Evolutionary conservation across 768 basidiomycete genomes (phyloP).

Genomic region (Cubamyces sp.): DNA sequence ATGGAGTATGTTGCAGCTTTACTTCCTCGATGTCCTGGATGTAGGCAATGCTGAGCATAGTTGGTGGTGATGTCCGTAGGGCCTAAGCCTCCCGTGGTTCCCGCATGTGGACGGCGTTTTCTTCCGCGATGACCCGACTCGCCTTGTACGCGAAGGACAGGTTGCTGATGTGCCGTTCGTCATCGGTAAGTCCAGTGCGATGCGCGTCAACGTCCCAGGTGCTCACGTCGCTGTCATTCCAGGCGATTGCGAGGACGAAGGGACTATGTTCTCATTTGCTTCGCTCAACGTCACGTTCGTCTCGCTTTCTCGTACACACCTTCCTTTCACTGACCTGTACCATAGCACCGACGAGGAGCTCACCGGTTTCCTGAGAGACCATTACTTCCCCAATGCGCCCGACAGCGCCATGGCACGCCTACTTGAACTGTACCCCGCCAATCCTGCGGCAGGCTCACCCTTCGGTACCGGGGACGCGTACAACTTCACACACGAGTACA

Average conservation of each 20-base stretch:
- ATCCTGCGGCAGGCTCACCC: slow-evolving; percentile 52
- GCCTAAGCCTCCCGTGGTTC: slow-evolving; percentile 30
- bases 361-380: neutral
- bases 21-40: neutral
- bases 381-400: slow-evolving; percentile 25
- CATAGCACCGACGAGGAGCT: slow-evolving; percentile 10
- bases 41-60: slow-evolving; percentile 11
- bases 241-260: slow-evolving; percentile 31
- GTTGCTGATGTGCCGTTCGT: slow-evolving; percentile 30
- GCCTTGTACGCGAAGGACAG: slow-evolving; percentile 40
- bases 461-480: slow-evolving; percentile 52
- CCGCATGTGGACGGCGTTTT: slow-evolving; percentile 35
- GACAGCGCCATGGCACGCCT: slow-evolving; percentile 21
- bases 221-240: neutral
- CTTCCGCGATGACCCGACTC: slow-evolving; percentile 28
- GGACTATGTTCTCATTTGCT: slow-evolving; percentile 23
- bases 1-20: neutral
- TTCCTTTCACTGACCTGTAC: neutral
- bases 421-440: slow-evolving; percentile 32
- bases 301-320: neutral
- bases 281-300: slow-evolving; percentile 12
- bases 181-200: slow-evolving; percentile 26
- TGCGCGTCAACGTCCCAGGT: too few species aligned
- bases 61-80: too few species aligned
- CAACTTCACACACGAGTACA: slow-evolving; percentile 43